Base-by-base conservation (phyloP, 1,284 basidiomycete species). In the Boletus mariae region DNA sequence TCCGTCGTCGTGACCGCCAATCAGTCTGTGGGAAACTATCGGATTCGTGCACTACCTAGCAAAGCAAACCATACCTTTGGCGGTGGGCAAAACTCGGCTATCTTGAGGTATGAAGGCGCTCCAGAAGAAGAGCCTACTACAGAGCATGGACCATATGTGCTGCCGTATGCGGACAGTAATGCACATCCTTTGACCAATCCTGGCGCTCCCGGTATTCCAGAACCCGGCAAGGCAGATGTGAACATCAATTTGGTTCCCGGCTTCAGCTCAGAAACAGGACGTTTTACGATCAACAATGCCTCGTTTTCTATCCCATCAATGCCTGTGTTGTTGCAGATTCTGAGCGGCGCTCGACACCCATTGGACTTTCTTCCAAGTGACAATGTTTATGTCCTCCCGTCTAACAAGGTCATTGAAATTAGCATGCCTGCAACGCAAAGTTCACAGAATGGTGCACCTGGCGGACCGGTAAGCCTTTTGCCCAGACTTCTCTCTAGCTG, bases 21-120 rank as follows among this genome's bases (percentile, higher is more conserved):
- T 47, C 63, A 72, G 45, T 41, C 60, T 0, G 31, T 65, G 37
- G 63, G 45, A 0, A 80, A 79, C 55, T 80, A 79, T 54, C 78
- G 80, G 75, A 59, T 78, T 52, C 72, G 75, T n/a, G 66, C 65
- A 10, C 51, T 47, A 43, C 50, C 38, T 11, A 29, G 29, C 29
- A 11, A 10, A 4, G 31, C 1, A 9, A 3, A 3, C 31, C 10
- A 9, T 11, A 32, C 31, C 4, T 32, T 10, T 11, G 9, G 9
- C 9, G 31, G 31, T 11, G 31, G 31, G 20, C 20, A 20, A 20
- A 20, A 20, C 20, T 20, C 20, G 20, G 20, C 20, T 20, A 20
- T 20, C 20, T 20, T 20, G 20, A 20, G 20, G 20, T 20, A 20
- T 20, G 20, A 20, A 20, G 20, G 20, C 20, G 20, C 20, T 20